phyloP scores from a whole-genome alignment of 1,284 basidiomycete genomes.

The Austroboletus novae-zelandiae region DNA sequence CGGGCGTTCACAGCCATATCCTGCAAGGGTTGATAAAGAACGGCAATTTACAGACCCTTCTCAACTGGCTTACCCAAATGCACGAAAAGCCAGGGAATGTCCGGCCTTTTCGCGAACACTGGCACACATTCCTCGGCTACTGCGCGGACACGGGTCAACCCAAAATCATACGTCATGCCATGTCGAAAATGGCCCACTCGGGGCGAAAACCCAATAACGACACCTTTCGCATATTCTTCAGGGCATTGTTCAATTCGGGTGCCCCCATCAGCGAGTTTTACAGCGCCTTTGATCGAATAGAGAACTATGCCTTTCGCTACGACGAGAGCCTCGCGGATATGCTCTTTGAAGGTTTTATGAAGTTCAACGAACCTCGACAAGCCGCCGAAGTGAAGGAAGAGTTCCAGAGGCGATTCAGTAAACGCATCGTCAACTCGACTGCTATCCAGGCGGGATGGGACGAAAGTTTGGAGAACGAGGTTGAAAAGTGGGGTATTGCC shows the following conservation, averaged over 20 bases:
- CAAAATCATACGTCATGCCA: slow-evolving; percentile 39
- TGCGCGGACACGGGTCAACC: slow-evolving; percentile 39
- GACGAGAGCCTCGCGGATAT: slow-evolving; percentile 41
- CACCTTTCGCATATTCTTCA: slow-evolving; percentile 49
- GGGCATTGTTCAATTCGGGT: slow-evolving; percentile 37
- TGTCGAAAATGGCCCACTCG: slow-evolving; percentile 42
- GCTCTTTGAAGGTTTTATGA: slow-evolving; percentile 44
- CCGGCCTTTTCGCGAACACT: slow-evolving; percentile 49
- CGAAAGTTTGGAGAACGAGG: slow-evolving; percentile 27
- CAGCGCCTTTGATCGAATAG: slow-evolving; percentile 46
- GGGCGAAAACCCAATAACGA: slow-evolving; percentile 46
- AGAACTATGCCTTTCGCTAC: slow-evolving; percentile 40
- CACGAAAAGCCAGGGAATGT: slow-evolving; percentile 44
- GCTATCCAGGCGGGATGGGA: slow-evolving; percentile 29
- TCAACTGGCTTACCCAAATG: slow-evolving; percentile 51
- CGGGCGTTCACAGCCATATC: slow-evolving; percentile 44
- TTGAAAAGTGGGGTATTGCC: slow-evolving; percentile 27
- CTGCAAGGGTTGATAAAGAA: slow-evolving; percentile 44
- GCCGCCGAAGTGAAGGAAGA: slow-evolving; percentile 38
- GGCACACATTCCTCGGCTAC: slow-evolving; percentile 49
- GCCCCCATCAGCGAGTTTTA: slow-evolving; percentile 38
- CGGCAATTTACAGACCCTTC: slow-evolving; percentile 41
- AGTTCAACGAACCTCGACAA: slow-evolving; percentile 33
- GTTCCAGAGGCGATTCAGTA: slow-evolving; percentile 37
- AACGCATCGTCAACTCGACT: slow-evolving; percentile 26